Percentiles rank a stretch among this genome's conserved stretches.
phyloP scores from a whole-genome alignment of 2,329 filamentous ascomycete genomes.

The Talaromyces sp. region DNA sequence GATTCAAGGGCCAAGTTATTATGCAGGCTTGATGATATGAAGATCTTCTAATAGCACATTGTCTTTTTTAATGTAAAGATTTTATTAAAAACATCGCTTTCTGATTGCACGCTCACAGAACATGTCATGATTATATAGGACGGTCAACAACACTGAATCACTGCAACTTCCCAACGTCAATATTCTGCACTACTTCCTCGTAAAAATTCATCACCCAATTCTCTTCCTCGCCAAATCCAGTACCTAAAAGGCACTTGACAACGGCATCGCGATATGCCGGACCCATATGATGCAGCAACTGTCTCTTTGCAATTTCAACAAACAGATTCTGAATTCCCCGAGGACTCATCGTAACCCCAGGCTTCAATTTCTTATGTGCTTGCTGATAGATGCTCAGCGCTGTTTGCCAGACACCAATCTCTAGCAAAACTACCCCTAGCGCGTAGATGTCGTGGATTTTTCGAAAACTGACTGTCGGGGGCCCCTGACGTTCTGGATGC shows the following conservation, averaged over 20 bases:
- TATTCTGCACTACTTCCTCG: background rate
- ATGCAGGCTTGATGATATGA: no score
- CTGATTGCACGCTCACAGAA: no score
- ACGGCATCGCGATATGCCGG: background rate
- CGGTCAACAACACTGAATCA: background rate
- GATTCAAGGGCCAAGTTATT: no score
- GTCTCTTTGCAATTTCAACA: background rate
- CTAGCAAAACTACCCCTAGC: background rate
- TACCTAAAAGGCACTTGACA: background rate
- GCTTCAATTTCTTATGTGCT: background rate
- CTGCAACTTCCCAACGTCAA: background rate
- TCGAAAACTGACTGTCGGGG: background rate
- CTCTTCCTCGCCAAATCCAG: background rate
- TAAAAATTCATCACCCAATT: background rate
- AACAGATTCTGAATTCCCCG: background rate
- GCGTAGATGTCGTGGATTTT: background rate
- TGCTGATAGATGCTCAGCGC: background rate
- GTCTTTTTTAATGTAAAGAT: no score
- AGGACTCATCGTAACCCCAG: background rate
- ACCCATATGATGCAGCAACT: background rate
- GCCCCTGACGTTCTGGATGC: background rate
- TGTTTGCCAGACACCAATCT: background rate
- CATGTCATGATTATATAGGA: background rate
- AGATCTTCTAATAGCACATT: no score
- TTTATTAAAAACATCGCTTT: no score